phyloP scores from a whole-genome alignment of 75 land plant genomes.

The Selaginella tamariscina region DNA sequence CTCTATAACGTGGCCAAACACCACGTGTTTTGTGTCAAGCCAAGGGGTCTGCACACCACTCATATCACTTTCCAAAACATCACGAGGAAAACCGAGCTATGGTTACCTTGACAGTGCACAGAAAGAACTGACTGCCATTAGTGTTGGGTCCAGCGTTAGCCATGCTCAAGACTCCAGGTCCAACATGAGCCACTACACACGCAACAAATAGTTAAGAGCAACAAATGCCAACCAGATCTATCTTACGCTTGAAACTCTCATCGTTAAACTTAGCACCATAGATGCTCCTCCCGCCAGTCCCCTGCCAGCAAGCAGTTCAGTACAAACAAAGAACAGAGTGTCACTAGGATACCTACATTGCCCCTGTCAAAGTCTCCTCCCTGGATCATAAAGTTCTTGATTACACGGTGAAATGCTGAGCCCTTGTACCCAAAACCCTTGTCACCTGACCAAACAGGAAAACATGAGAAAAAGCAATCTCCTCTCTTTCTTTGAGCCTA shows the following conservation, averaged over 20 bases:
- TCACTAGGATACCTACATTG: slow-evolving; percentile 42
- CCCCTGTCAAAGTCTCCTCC: slow-evolving; percentile 92
- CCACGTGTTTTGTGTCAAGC: no score
- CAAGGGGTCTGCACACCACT: no score
- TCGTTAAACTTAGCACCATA: slow-evolving; percentile 79
- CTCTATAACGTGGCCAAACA: no score
- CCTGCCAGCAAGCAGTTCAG: slow-evolving; percentile 32
- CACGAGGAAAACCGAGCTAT: no score
- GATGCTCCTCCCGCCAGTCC: slow-evolving; percentile 86
- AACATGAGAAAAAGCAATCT: background rate
- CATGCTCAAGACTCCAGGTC: slow-evolving; percentile 24
- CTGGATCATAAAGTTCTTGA: slow-evolving; percentile 88
- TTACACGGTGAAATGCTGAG: slow-evolving; percentile 79
- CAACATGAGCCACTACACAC: background rate
- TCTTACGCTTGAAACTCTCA: slow-evolving; percentile 81
- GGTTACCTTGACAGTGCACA: slow-evolving; percentile 12
- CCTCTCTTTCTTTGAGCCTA: no score
- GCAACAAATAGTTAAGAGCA: background rate
- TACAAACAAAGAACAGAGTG: no score
- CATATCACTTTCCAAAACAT: no score
- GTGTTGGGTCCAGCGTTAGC: slow-evolving; percentile 19
- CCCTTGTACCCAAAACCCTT: slow-evolving; percentile 92
- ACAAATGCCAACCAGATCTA: background rate
- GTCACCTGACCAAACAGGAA: slow-evolving; percentile 39
- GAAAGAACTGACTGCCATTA: slow-evolving; percentile 22